Percentiles rank a stretch among this genome's conserved stretches.
Conservation (phyloP, 257 asterid species). For the Echium plantagineum region DNA sequence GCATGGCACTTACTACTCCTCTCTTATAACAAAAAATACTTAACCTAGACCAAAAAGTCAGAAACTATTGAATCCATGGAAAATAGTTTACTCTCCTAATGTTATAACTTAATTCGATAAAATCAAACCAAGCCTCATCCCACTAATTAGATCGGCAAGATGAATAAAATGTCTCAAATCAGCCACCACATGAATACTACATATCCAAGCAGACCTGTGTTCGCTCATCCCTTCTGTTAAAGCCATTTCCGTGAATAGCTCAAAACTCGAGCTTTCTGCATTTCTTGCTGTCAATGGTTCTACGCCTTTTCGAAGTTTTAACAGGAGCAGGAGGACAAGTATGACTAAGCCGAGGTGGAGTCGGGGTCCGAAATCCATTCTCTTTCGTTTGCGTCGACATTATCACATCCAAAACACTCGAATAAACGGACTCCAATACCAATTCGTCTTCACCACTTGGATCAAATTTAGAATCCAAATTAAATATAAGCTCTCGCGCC, state of each 20-base stretch:
- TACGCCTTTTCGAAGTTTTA: slow-evolving; percentile 19
- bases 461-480: background rate
- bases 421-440: slow-evolving; percentile 26
- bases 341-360: slow-evolving; percentile 23
- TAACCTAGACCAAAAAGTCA: background rate
- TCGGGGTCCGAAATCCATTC: slow-evolving; percentile 31
- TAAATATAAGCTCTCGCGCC: slow-evolving; percentile 28
- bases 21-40: background rate
- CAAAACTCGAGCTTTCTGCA: slow-evolving; percentile 55
- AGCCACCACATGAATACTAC: no score
- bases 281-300: slow-evolving; percentile 24
- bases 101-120: background rate
- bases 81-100: background rate
- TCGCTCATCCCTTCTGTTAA: no score
- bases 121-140: no score
- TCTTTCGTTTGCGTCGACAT: slow-evolving; percentile 24
- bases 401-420: slow-evolving; percentile 29
- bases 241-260: background rate
- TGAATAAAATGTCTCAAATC: no score
- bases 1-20: background rate
- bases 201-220: no score
- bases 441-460: slow-evolving; percentile 11
- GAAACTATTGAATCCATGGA: no score
- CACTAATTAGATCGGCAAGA: no score
- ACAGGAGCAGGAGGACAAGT: slow-evolving; percentile 50